These are phyloP conservation scores for Hyaloperonospora arabidopsidis DNA, from an alignment of 352 stramenopile genomes.

Conservation along the genomic window DNA sequence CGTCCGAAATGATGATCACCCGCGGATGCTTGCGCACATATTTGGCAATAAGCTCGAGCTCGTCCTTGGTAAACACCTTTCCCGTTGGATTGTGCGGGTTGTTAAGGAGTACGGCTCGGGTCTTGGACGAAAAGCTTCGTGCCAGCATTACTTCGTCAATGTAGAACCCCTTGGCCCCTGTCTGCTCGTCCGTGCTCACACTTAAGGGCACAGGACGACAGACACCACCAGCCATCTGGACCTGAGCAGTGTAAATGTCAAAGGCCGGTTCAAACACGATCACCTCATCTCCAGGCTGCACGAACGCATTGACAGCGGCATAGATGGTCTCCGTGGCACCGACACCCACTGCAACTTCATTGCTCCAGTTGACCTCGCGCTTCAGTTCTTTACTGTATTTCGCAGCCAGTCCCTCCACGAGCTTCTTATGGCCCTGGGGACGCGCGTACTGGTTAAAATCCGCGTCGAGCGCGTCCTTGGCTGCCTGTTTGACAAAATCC, in stretches of 20 bases:
- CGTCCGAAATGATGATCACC: constrained; percentile 93
- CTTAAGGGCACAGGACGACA: constrained; percentile 82
- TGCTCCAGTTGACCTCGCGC: constrained; percentile 81
- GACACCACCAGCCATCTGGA: constrained; percentile 78
- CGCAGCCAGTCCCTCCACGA: constrained; percentile 78
- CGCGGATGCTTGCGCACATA: constrained; percentile 76
- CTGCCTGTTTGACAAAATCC: constrained; percentile 90
- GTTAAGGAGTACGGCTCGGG: constrained; percentile 94
- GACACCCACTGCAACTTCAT: constrained; percentile 91
- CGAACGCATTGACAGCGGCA: constrained; percentile 85
- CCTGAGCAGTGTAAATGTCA: constrained; percentile 91
- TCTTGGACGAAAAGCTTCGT: constrained; percentile 85
- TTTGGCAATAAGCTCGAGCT: constrained; percentile 91
- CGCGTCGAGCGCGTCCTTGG: constrained; percentile 87
- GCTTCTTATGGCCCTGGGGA: constrained; percentile 81
- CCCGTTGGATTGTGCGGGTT: constrained; percentile 98
- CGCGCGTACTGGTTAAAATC: constrained; percentile 93
- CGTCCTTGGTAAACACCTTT: constrained; percentile 91
- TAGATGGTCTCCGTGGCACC: constrained; percentile 94
- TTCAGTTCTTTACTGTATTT: constrained; percentile 87
- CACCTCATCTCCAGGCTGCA: constrained; percentile 93
- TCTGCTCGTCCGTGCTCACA: constrained; percentile 24
- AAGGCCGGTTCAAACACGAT: constrained; percentile 96
- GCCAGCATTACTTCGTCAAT: constrained; percentile 85
- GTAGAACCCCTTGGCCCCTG: constrained; percentile 53